Evolutionary conservation across 371 early-diverging fungal species (phyloP).

Genomic region (Funneliformis caledonium): DNA sequence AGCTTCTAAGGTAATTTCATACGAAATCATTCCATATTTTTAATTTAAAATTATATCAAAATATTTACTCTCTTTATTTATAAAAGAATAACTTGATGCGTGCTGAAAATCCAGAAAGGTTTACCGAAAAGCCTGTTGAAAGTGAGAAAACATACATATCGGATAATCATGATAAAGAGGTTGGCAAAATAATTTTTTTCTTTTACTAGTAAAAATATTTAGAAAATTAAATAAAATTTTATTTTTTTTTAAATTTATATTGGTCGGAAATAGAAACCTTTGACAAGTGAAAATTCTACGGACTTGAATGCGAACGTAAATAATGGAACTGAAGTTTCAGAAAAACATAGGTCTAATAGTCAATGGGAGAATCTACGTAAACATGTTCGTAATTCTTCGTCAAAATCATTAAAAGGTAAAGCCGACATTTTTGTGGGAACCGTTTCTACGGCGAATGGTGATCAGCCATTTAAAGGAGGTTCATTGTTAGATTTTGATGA

Average conservation of each 20-base stretch:
- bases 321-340: background rate
- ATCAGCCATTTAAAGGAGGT: background rate
- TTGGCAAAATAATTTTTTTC: background rate
- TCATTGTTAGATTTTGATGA: background rate
- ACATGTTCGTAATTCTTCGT: background rate
- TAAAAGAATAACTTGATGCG: background rate
- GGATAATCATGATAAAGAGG: background rate
- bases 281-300: background rate
- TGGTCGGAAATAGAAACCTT: background rate
- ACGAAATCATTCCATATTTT: background rate
- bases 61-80: background rate
- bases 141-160: background rate
- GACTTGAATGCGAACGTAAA: background rate
- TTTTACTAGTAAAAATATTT: background rate
- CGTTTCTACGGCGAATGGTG: background rate
- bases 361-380: constrained; percentile 25
- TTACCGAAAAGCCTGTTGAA: background rate
- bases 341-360: background rate
- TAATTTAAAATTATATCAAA: background rate
- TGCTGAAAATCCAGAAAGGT: background rate
- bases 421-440: background rate
- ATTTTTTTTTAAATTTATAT: background rate
- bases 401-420: background rate
- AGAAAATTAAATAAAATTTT: background rate
- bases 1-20: constrained; percentile 66